phyloP scores from a whole-genome alignment of 495 filamentous ascomycete genomes.

The Podospora tetraspora region DNA sequence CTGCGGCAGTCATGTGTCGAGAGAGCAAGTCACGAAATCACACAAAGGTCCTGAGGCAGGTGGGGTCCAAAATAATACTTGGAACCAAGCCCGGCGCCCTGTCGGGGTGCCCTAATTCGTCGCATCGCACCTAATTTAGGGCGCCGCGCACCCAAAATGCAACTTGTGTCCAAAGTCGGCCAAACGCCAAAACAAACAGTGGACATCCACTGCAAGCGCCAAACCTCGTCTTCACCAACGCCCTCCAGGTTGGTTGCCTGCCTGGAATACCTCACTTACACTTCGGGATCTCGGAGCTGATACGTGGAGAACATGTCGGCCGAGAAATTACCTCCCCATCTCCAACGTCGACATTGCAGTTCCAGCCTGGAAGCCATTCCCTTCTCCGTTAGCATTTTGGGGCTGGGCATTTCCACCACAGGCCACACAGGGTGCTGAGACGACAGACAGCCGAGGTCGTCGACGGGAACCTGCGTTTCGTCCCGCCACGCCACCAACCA shows the following conservation, averaged over 20 bases:
- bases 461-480: not conserved
- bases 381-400: not conserved
- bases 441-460: not conserved
- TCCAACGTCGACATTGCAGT: not conserved
- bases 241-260: not conserved
- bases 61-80: not conserved
- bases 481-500: not conserved
- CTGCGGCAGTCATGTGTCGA: not conserved
- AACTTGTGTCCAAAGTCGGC: not conserved
- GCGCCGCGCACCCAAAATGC: not conserved
- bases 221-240: not conserved
- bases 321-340: not conserved
- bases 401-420: not conserved
- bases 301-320: not conserved
- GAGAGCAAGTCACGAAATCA: not conserved
- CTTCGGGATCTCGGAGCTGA: not conserved
- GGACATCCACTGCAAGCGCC: not conserved
- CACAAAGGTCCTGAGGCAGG: not conserved
- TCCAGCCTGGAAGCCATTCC: not conserved
- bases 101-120: not conserved
- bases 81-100: not conserved
- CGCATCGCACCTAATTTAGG: not conserved
- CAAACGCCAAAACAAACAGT: not conserved
- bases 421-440: too few species aligned
- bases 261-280: not conserved